phyloP scores from a whole-genome alignment of 176 grass and related monocot species.

The Ampelocalamus luodianensis region DNA sequence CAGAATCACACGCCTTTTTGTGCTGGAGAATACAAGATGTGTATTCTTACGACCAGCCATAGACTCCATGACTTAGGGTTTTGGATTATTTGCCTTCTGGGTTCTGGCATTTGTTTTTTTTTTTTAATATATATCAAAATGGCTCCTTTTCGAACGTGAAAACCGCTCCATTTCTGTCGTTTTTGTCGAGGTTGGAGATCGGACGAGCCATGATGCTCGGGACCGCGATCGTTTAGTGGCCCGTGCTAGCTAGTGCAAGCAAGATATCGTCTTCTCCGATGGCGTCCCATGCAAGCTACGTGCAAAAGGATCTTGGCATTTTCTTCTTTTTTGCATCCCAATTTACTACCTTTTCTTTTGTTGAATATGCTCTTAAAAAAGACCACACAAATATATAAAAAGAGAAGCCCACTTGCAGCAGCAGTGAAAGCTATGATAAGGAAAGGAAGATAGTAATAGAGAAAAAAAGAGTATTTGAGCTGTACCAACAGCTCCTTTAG shows the following conservation, averaged over 20 bases:
- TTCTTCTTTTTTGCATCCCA: neutral
- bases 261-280: conserved; percentile 8
- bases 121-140: no score
- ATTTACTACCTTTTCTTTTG: neutral
- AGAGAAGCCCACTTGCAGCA: conserved; percentile 25
- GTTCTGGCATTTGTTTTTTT: conserved; percentile 20
- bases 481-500: conserved; percentile 23
- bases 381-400: neutral
- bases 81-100: conserved; percentile 3
- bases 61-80: neutral
- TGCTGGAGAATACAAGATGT: conserved; percentile 24
- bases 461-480: neutral
- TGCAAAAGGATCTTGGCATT: neutral
- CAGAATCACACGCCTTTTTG: neutral
- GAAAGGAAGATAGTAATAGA: neutral
- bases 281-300: conserved; percentile 12
- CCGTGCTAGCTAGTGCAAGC: conserved; percentile 29
- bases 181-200: neutral
- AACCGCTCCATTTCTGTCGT: neutral
- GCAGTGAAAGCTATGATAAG: conserved; percentile 10
- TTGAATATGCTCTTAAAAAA: conserved; percentile 38
- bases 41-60: neutral
- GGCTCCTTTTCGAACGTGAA: neutral
- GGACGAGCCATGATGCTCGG: conserved; percentile 11
- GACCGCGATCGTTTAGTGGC: conserved; percentile 29